These are phyloP conservation scores for Ustilaginoidea virens DNA, from an alignment of 2,329 filamentous ascomycete species.

Conservation along the genomic window DNA sequence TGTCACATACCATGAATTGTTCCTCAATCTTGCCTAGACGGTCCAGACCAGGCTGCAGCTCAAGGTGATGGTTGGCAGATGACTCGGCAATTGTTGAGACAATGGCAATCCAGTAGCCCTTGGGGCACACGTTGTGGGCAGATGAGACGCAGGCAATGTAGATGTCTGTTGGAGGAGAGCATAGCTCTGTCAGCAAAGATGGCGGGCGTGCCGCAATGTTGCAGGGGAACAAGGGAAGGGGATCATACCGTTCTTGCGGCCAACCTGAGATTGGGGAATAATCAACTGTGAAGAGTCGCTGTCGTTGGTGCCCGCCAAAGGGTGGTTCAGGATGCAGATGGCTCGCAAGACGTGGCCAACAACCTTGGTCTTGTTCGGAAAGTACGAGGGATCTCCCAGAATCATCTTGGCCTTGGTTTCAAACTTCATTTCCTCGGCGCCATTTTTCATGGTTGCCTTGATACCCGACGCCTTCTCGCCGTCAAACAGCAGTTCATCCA, in stretches of 20 bases:
- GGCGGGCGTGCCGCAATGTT: too few species aligned
- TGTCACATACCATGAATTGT: conserved; percentile 65
- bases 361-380: conserved; percentile 74
- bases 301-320: conserved; percentile 76
- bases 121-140: conserved; percentile 95
- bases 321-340: conserved; percentile 95
- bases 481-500: conserved; percentile 82
- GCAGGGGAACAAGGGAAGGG: conserved; percentile 7
- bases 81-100: conserved; percentile 95
- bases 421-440: conserved; percentile 84
- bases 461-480: conserved; percentile 80
- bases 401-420: conserved; percentile 94
- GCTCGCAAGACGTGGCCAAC: conserved; percentile 86
- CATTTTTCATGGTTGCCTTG: conserved; percentile 82
- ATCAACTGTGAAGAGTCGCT: conserved; percentile 88
- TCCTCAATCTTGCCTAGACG: conserved; percentile 88
- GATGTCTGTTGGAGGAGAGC: conserved; percentile 45
- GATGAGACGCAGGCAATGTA: conserved; percentile 94
- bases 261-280: conserved; percentile 94
- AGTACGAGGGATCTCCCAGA: conserved; percentile 92
- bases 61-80: conserved; percentile 82
- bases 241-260: conserved; percentile 75
- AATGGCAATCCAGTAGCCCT: conserved; percentile 97
- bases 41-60: conserved; percentile 84
- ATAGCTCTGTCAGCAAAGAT: not conserved